Evolutionary conservation across 306 rosid genomes (phyloP), one percentile per base, ranked within the genome.

Genomic region (Sesbania bispinosa): DNA sequence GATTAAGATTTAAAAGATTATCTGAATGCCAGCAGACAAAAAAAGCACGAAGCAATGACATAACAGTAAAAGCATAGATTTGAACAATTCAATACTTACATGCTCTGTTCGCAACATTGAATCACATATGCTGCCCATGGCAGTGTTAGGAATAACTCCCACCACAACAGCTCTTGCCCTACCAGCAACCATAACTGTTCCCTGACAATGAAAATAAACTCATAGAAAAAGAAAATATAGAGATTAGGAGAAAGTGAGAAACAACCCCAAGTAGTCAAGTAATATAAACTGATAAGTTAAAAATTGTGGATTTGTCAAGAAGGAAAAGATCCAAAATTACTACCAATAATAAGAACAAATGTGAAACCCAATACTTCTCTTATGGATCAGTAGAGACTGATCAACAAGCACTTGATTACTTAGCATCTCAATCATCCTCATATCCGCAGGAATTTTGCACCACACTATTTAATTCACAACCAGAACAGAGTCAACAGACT

Each of bases 371-470:
- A 7, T 26, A 52, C 20, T 36, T 51, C 53, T 53, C 33, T 66
- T 67, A 57, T 67, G 39, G 60, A 42, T 57, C 16, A 45, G 29
- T 33, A 45, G 45, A 58, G 97, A 96, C 76, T 94, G 99, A 84
- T 94, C 99, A 75, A 94, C 92, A 10, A 97, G 97, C 65, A 94
- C 74, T 79, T 86, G 89, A 86, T 86, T 89, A 67, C 95, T 94
- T 65, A 94, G 84, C 92, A 89, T 83, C 81, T 91, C 97, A 20
- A 94, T 83, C 95, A 91, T 89, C 84, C 96, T 87, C 99, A 94
- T 87, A 80, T 94, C 99, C 4, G 99, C 99, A 59, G 99, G 97
- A 87, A 94, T 77, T 94, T 94, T 91, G 89, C 96, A 86, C 71
- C 99, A 97, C 88, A 94, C 99, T 90, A 39, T 59, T 67, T 69